phyloP scores from a whole-genome alignment of 495 filamentous ascomycete species.

The Podospora tetraspora region DNA sequence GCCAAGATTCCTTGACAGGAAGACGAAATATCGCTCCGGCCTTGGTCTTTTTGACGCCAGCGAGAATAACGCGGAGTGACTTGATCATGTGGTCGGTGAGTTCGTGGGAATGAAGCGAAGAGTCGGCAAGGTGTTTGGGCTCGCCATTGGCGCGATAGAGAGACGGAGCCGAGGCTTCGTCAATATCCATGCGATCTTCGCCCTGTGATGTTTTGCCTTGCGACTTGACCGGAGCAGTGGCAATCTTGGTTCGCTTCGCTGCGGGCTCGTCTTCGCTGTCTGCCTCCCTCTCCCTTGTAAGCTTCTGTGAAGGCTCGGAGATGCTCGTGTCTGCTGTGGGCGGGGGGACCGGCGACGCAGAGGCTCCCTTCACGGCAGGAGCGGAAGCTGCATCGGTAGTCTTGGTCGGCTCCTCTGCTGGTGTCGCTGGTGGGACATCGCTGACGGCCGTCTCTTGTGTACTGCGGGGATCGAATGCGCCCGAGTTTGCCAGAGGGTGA shows the following conservation, averaged over 20 bases:
- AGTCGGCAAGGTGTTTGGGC: constrained; percentile 23
- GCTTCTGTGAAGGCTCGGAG: constrained; percentile 43
- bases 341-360: constrained; percentile 17
- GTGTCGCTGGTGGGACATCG: constrained; percentile 21
- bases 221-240: constrained; percentile 23
- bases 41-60: constrained; percentile 75
- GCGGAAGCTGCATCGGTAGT: constrained; percentile 12
- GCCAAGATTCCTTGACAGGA: constrained; percentile 59
- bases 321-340: constrained; percentile 33
- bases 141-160: constrained; percentile 12
- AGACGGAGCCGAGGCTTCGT: constrained; percentile 7
- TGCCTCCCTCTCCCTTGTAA: constrained; percentile 66
- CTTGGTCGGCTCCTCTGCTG: constrained; percentile 19
- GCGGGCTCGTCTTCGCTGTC: constrained; percentile 67
- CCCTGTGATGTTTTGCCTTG: constrained; percentile 17
- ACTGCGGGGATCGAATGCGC: constrained; percentile 16
- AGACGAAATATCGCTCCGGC: constrained; percentile 64
- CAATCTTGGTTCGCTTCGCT: constrained; percentile 65
- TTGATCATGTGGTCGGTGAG: constrained; percentile 46
- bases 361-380: constrained; percentile 2
- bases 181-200: constrained; percentile 20
- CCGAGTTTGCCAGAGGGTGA: background rate
- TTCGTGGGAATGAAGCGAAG: constrained; percentile 24
- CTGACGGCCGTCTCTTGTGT: constrained; percentile 27
- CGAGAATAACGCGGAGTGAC: constrained; percentile 49